Percentiles rank a stretch among this genome's conserved stretches.
phyloP scores from a whole-genome alignment of 495 filamentous ascomycete genomes.

The Penicillium odoratum region DNA sequence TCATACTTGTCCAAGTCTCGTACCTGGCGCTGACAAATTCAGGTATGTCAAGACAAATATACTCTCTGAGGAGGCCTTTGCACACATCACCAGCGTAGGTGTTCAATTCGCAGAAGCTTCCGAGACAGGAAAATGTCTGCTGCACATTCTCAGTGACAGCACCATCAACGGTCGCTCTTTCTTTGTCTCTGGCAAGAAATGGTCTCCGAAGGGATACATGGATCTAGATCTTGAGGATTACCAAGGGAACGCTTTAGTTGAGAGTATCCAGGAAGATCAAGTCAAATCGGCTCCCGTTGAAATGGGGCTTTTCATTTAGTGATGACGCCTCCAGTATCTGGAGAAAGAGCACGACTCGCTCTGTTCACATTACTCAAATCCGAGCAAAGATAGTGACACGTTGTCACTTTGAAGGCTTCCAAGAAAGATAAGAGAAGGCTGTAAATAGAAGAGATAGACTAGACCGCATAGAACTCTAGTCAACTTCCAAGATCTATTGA shows the following conservation, averaged over 20 bases:
- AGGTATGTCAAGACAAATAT: conserved; percentile 30
- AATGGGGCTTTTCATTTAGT: conserved; percentile 14
- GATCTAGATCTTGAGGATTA: conserved; percentile 25
- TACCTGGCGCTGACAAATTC: background rate
- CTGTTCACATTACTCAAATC: too few species aligned
- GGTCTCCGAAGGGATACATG: conserved; percentile 19
- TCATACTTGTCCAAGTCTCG: background rate
- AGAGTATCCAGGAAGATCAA: conserved; percentile 22
- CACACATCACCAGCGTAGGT: conserved; percentile 12
- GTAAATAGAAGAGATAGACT: too few species aligned
- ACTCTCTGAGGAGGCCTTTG: conserved; percentile 16
- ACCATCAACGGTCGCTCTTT: conserved; percentile 20
- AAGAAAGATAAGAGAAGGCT: too few species aligned
- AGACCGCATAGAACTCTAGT: too few species aligned
- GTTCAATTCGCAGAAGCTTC: conserved; percentile 17
- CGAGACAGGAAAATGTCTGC: conserved; percentile 19
- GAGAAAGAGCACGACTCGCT: too few species aligned
- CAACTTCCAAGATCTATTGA: too few species aligned
- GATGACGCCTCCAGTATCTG: too few species aligned
- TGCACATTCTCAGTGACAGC: conserved; percentile 20
- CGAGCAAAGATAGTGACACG: too few species aligned
- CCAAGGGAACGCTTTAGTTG: conserved; percentile 9
- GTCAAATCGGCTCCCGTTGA: conserved; percentile 13
- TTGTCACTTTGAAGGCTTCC: too few species aligned
- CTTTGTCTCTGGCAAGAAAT: conserved; percentile 20